These are phyloP conservation scores for Trametes polyzona DNA, from an alignment of 1,284 basidiomycete genomes.

Conservation along the genomic window DNA sequence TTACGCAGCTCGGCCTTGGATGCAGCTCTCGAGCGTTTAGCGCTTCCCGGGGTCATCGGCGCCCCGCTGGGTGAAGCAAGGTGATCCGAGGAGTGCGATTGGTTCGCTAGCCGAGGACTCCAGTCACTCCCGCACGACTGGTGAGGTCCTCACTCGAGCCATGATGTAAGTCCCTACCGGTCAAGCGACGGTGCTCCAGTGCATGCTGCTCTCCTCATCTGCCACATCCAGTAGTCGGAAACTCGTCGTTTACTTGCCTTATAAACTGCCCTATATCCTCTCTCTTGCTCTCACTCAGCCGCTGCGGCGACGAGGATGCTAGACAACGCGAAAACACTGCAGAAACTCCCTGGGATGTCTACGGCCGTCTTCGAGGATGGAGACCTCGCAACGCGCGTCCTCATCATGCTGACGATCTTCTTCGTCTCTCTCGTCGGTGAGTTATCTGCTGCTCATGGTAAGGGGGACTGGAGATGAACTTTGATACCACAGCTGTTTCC, in stretches of 20 bases:
- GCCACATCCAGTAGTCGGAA: background rate
- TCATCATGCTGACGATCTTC: constrained; percentile 39
- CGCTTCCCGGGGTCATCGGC: background rate
- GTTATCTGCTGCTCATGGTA: constrained; percentile 3
- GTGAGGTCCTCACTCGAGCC: constrained; percentile 8
- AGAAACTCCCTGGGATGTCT: constrained; percentile 10
- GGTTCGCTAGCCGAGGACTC: background rate
- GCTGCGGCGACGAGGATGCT: background rate
- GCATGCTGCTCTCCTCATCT: background rate
- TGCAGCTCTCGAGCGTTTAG: too few species aligned
- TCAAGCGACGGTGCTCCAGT: background rate
- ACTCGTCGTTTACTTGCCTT: too few species aligned
- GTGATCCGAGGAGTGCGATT: background rate
- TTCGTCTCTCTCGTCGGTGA: constrained; percentile 42
- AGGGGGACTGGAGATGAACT: background rate
- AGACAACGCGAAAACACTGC: background rate
- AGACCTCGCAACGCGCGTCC: constrained; percentile 21
- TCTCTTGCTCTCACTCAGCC: background rate
- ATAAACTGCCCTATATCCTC: too few species aligned
- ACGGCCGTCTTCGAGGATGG: background rate
- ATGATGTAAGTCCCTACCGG: constrained; percentile 8
- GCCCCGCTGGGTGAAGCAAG: background rate
- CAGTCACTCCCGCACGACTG: background rate
- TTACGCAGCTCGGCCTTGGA: too few species aligned
- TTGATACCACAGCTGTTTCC: constrained; percentile 54